Evolutionary conservation across 257 asterid species (phyloP).

Genomic region (Thymus quinquecostatus): DNA sequence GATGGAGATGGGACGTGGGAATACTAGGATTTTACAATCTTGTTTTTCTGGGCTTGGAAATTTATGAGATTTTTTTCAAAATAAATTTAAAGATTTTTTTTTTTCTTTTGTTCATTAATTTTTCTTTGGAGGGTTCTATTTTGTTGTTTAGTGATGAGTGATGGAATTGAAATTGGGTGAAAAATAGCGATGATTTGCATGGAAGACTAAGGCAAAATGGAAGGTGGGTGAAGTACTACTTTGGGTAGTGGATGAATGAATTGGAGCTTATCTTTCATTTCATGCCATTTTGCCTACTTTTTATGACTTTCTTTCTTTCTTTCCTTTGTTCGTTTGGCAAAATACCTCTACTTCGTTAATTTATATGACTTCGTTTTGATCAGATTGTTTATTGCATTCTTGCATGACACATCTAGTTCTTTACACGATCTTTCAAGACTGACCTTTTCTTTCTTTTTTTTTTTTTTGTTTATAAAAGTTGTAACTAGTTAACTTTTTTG

Average conservation of each 20-base stretch:
- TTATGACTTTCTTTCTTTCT: slow-evolving; percentile 28
- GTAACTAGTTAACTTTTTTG: no score
- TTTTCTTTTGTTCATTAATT: background rate
- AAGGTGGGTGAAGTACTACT: slow-evolving; percentile 33
- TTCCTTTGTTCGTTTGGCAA: slow-evolving; percentile 47
- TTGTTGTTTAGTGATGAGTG: slow-evolving; percentile 29
- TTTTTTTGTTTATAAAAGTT: no score
- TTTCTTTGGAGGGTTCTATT: slow-evolving; percentile 5
- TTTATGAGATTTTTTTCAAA: slow-evolving; percentile 34
- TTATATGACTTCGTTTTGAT: no score
- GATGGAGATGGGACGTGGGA: slow-evolving; percentile 63
- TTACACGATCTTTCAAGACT: no score
- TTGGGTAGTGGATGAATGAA: slow-evolving; percentile 60
- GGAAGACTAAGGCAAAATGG: slow-evolving; percentile 43
- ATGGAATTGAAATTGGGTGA: slow-evolving; percentile 36
- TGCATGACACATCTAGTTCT: no score
- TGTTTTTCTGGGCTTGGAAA: slow-evolving; percentile 40
- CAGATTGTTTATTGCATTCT: no score
- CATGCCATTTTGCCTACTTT: slow-evolving; percentile 51
- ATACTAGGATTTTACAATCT: slow-evolving; percentile 55
- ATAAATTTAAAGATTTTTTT: slow-evolving; percentile 28
- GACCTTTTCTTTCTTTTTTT: no score
- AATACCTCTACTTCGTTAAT: no score
- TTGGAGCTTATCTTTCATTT: slow-evolving; percentile 50
- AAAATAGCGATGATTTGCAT: slow-evolving; percentile 59